phyloP scores from a whole-genome alignment of 352 stramenopile genomes.

The Albugo candida region DNA sequence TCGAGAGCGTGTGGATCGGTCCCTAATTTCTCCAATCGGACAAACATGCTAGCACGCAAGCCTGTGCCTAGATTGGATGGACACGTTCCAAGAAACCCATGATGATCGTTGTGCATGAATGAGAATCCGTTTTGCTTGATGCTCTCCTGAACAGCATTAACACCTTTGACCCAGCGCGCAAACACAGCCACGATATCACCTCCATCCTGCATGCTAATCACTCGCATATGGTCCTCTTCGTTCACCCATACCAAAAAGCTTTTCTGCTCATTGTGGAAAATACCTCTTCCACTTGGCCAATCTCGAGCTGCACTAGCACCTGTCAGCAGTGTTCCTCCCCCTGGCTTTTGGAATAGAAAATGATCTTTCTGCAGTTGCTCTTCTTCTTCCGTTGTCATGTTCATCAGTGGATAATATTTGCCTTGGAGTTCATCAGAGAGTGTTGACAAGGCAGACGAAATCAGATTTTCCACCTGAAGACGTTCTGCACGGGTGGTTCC shows the following conservation, averaged over 20 bases:
- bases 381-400: conserved; percentile 83
- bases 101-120: conserved; percentile 61
- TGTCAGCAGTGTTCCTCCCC: conserved; percentile 65
- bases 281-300: conserved; percentile 84
- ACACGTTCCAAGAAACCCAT: conserved; percentile 75
- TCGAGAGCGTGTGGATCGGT: conserved; percentile 71
- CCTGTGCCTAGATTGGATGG: conserved; percentile 81
- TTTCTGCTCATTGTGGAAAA: conserved; percentile 85
- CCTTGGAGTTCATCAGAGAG: conserved; percentile 63
- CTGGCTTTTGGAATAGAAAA: conserved; percentile 88
- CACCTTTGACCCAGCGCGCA: conserved; percentile 58
- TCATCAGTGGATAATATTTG: conserved; percentile 76
- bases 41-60: conserved; percentile 73
- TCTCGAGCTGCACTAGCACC: conserved; percentile 76
- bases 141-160: conserved; percentile 50
- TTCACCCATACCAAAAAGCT: conserved; percentile 82
- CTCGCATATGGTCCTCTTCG: conserved; percentile 81
- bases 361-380: conserved; percentile 82
- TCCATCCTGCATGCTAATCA: conserved; percentile 80
- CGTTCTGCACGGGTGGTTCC: conserved; percentile 73
- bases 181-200: conserved; percentile 85
- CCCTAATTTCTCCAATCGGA: conserved; percentile 83
- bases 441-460: conserved; percentile 46
- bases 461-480: conserved; percentile 64
- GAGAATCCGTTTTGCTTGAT: conserved; percentile 63